Evolutionary conservation across 2,329 filamentous ascomycete species (phyloP).

Genomic region (Cyphellophora attinorum): DNA sequence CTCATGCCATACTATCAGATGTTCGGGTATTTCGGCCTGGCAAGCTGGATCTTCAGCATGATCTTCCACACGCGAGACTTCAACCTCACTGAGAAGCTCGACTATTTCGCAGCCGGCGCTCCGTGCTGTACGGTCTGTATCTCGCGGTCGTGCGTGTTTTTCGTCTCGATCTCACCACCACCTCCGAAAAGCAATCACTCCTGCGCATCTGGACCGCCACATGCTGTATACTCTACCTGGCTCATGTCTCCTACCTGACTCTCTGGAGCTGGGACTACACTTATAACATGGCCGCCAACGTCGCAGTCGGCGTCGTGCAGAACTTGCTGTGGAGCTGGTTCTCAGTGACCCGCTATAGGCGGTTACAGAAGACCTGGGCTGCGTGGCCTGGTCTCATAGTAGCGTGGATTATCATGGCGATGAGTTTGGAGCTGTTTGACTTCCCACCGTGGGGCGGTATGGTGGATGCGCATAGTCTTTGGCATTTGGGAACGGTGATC

Average conservation of each 20-base stretch:
- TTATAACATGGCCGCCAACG: conserved; percentile 96
- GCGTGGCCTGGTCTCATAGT: conserved; percentile 86
- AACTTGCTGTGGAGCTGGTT: conserved; percentile 83
- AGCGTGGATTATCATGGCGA: conserved; percentile 81
- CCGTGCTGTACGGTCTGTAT: conserved; percentile 83
- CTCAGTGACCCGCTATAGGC: conserved; percentile 63
- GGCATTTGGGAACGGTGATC: conserved; percentile 87
- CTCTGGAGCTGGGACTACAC: conserved; percentile 87
- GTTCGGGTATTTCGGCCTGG: conserved; percentile 72
- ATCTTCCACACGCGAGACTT: conserved; percentile 92
- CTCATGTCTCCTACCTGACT: conserved; percentile 75
- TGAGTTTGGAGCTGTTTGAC: conserved; percentile 92
- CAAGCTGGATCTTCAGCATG: conserved; percentile 79
- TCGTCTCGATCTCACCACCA: conserved; percentile 56
- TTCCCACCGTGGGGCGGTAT: conserved; percentile 76
- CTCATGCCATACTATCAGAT: conserved; percentile 70
- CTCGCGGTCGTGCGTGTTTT: conserved; percentile 75
- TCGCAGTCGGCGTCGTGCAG: conserved; percentile 67
- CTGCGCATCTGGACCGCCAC: conserved; percentile 66
- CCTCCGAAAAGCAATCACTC: conserved; percentile 41
- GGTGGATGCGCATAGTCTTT: conserved; percentile 88
- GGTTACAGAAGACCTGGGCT: conserved; percentile 66
- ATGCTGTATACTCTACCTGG: conserved; percentile 61
- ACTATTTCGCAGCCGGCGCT: conserved; percentile 94
- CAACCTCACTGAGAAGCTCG: conserved; percentile 74